phyloP scores from a whole-genome alignment of 225 moss, liverwort and hornwort species.

The Polytrichum commune region DNA sequence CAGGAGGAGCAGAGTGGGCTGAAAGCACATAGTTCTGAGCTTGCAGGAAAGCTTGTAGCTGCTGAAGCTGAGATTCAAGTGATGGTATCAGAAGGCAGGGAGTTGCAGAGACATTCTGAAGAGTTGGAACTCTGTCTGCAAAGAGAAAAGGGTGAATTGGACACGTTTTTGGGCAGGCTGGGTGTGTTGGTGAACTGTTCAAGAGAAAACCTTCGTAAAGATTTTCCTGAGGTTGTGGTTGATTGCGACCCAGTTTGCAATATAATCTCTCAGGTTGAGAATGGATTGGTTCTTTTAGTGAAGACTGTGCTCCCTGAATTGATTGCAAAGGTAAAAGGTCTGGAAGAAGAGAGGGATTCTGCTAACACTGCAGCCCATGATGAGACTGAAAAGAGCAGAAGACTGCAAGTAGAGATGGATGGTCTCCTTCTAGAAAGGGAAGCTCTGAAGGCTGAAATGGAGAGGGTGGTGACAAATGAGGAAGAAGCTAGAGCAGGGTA shows the following conservation, averaged over 20 bases:
- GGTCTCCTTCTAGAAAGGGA: slow-evolving; percentile 27
- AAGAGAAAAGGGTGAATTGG: slow-evolving; percentile 15
- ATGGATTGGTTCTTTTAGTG: slow-evolving; percentile 24
- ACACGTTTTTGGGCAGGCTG: slow-evolving; percentile 18
- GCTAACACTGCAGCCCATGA: slow-evolving; percentile 17
- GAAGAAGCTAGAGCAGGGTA: slow-evolving; percentile 22
- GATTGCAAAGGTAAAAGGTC: slow-evolving; percentile 18
- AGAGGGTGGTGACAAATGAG: slow-evolving; percentile 24
- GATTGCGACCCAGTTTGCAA: slow-evolving; percentile 12
- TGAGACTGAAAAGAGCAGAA: slow-evolving; percentile 10
- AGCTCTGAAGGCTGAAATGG: slow-evolving; percentile 23
- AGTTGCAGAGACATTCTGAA: slow-evolving; percentile 24
- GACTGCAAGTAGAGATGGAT: slow-evolving; percentile 22
- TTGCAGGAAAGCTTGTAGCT: slow-evolving; percentile 29
- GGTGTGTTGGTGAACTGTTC: slow-evolving; percentile 18
- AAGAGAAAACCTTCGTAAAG: slow-evolving; percentile 18
- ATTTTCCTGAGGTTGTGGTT: slow-evolving; percentile 25
- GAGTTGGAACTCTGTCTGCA: slow-evolving; percentile 19
- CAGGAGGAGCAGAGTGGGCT: slow-evolving; percentile 26
- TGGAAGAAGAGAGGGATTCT: slow-evolving; percentile 37
- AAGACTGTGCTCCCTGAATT: slow-evolving; percentile 24
- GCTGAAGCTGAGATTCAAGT: slow-evolving; percentile 24
- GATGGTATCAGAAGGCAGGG: slow-evolving; percentile 30
- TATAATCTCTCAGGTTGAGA: slow-evolving; percentile 25
- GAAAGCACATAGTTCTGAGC: slow-evolving; percentile 33